These are phyloP conservation scores for Populus nigra DNA, from an alignment of 345 rosid genomes.

Conservation along the genomic window DNA sequence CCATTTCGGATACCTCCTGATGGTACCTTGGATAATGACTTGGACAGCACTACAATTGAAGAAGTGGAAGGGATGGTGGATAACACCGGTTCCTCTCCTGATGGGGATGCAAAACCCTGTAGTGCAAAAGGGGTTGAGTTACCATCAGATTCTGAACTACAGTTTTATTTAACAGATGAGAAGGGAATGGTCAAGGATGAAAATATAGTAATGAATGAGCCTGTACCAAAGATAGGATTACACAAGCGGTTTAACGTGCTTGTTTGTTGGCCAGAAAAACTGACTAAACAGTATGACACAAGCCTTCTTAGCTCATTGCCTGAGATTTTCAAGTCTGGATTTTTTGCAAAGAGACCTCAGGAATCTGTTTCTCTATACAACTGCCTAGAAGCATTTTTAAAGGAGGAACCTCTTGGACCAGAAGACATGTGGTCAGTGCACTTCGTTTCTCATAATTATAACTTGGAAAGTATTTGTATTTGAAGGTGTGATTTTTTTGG, in stretches of 20 bases:
- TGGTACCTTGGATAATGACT: conserved; percentile 20
- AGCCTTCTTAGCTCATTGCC: conserved; percentile 62
- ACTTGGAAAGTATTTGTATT: neutral
- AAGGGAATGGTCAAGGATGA: conserved; percentile 55
- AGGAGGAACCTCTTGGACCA: conserved; percentile 97
- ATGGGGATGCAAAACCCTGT: conserved; percentile 31
- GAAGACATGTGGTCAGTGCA: conserved; percentile 97
- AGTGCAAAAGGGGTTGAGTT: conserved; percentile 40
- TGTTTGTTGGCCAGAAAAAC: conserved; percentile 72
- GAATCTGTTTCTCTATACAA: conserved; percentile 80
- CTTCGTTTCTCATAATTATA: conserved; percentile 2
- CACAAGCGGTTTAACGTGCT: conserved; percentile 56
- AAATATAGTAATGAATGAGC: conserved; percentile 55
- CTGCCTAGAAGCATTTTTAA: conserved; percentile 96
- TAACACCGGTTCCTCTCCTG: conserved; percentile 24
- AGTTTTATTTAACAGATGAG: conserved; percentile 63
- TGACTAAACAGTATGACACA: conserved; percentile 52
- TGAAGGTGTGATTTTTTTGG: neutral
- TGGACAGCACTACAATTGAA: conserved; percentile 35
- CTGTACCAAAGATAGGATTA: conserved; percentile 35
- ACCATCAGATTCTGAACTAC: conserved; percentile 49
- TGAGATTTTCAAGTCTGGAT: conserved; percentile 65
- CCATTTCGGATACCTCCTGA: conserved; percentile 51
- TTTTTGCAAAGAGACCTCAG: conserved; percentile 66
- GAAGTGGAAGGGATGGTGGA: conserved; percentile 43